Conservation (phyloP, 345 rosid species). For the Brassica carinata region DNA sequence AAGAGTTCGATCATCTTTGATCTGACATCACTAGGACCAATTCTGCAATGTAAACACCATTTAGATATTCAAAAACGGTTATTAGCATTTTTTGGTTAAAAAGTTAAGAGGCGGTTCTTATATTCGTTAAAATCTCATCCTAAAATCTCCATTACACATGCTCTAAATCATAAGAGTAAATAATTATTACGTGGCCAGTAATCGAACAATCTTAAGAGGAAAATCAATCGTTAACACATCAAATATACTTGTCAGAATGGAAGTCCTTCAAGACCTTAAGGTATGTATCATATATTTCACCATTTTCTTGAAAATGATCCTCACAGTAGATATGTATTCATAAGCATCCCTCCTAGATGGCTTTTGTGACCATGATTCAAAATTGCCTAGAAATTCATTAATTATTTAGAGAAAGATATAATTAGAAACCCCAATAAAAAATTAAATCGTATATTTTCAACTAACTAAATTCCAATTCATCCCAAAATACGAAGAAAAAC, state of each 20-base stretch:
- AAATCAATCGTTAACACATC: not conserved
- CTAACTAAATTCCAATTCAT: not conserved
- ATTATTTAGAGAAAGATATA: not conserved
- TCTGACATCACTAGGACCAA: not conserved
- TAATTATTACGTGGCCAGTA: not conserved
- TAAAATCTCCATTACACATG: too few relatives aligned
- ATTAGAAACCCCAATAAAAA: not conserved
- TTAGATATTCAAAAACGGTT: not conserved
- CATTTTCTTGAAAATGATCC: not conserved
- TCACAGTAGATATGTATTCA: not conserved
- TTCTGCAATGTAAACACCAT: not conserved
- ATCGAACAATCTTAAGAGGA: not conserved
- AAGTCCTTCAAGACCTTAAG: not conserved
- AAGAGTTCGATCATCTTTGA: not conserved
- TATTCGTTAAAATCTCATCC: too few relatives aligned
- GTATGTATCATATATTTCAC: not conserved
- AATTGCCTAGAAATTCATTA: not conserved
- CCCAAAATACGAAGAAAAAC: not conserved
- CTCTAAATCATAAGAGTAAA: not conserved
- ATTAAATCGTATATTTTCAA: not conserved
- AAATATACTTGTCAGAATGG: not conserved
- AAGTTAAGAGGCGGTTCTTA: too few relatives aligned
- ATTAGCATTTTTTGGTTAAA: too few relatives aligned
- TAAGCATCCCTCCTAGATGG: not conserved
- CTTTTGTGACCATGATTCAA: not conserved